A percentile compares a stretch with the other conserved stretches of the same genome.
These are phyloP conservation scores for Chlorophyllum brunneum DNA, from an alignment of 768 basidiomycete species.

Conservation along the genomic window DNA sequence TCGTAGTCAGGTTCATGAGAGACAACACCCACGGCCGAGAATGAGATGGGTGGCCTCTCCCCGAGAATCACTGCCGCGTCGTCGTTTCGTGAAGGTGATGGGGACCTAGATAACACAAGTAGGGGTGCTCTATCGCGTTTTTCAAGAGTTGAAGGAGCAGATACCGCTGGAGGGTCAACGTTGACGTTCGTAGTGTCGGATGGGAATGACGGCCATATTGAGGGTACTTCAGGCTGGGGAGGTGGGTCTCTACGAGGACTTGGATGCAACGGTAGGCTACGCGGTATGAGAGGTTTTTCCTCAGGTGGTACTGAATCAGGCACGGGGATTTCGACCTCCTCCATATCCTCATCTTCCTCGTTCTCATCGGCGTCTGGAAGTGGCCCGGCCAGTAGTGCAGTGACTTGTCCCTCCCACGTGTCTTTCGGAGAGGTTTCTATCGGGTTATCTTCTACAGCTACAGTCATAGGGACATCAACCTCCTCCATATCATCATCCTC, in stretches of 20 bases:
- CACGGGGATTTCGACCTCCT: conserved; percentile 25
- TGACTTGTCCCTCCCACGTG: too few species aligned
- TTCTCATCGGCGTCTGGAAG: neutral
- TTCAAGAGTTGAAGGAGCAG: conserved; percentile 7
- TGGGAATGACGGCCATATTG: neutral
- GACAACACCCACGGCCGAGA: neutral
- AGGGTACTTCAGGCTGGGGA: neutral
- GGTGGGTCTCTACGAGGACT: neutral
- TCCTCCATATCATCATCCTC: conserved; percentile 36
- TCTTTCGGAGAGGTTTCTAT: neutral
- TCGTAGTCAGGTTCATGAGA: conserved; percentile 2
- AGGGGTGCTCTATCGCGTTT: neutral
- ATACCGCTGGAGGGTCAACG: conserved; percentile 15
- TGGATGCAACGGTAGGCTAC: neutral
- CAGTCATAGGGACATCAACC: conserved; percentile 16
- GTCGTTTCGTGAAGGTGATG: neutral
- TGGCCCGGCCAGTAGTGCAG: neutral
- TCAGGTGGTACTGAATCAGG: neutral
- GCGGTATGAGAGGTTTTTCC: neutral
- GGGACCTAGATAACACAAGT: conserved; percentile 6
- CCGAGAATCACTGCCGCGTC: neutral
- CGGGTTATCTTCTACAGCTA: neutral
- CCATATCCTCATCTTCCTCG: conserved; percentile 38
- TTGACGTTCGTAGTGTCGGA: too few species aligned
- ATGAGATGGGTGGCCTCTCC: neutral